Conservation (phyloP, 2,329 filamentous ascomycete genomes). For the Epichloe uncinata region DNA sequence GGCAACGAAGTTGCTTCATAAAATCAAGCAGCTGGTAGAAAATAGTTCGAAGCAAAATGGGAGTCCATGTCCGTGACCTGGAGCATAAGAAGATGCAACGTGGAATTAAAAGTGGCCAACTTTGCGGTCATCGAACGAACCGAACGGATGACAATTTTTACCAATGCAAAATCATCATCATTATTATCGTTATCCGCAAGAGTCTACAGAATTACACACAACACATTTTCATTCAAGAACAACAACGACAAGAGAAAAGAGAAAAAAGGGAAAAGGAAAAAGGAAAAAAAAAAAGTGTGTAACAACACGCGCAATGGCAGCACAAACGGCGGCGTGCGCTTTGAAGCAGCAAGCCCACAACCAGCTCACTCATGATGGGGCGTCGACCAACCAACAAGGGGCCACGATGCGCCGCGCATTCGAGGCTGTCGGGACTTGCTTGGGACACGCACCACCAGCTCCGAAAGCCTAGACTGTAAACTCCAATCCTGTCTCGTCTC, state of each 20-base stretch:
- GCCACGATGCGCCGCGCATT: conserved; percentile 6
- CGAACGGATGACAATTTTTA: not conserved
- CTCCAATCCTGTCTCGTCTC: not conserved
- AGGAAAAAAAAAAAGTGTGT: too few relatives aligned
- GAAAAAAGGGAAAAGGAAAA: too few relatives aligned
- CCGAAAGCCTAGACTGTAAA: not conserved
- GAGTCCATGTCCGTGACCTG: too few relatives aligned
- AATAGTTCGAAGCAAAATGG: not conserved
- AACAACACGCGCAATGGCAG: too few relatives aligned
- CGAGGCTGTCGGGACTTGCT: conserved; percentile 1
- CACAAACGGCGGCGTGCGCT: too few relatives aligned
- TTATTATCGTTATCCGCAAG: too few relatives aligned
- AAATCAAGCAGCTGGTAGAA: conserved; percentile 4
- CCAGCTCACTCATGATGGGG: conserved; percentile 9
- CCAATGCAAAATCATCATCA: not conserved
- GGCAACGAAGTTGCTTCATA: conserved; percentile 39
- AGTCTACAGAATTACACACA: not conserved
- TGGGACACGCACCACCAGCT: conserved; percentile 4
- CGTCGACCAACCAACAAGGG: conserved; percentile 7
- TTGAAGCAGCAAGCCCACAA: too few relatives aligned
- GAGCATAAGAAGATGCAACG: not conserved
- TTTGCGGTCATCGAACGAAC: not conserved
- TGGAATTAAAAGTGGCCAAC: not conserved
- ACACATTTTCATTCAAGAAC: not conserved
- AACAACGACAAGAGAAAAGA: not conserved